Conservation (phyloP, 306 rosid genomes). For the Macrotyloma uniflorum region DNA sequence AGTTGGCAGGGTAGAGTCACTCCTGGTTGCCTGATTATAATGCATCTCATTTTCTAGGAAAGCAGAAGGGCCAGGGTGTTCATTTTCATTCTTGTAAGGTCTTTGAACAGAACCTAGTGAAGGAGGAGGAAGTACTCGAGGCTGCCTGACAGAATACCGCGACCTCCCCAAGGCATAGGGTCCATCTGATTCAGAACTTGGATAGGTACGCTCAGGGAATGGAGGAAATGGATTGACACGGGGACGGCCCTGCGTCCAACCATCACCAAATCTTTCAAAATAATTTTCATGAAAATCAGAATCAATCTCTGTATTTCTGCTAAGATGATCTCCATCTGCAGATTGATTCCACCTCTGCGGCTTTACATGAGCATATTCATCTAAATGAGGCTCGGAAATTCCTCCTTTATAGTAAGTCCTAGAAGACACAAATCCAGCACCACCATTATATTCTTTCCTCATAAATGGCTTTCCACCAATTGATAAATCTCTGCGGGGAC, state of each 20-base stretch:
- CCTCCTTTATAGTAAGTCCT: slow-evolving; percentile 61
- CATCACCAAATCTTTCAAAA: slow-evolving; percentile 75
- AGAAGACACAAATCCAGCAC: slow-evolving; percentile 63
- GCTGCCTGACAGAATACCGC: slow-evolving; percentile 81
- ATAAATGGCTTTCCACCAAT: slow-evolving; percentile 62
- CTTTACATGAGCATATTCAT: slow-evolving; percentile 61
- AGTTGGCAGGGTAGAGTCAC: slow-evolving; percentile 55
- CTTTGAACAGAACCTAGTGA: slow-evolving; percentile 64
- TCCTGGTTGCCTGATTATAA: slow-evolving; percentile 55
- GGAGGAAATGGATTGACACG: slow-evolving; percentile 63
- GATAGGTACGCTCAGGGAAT: slow-evolving; percentile 62
- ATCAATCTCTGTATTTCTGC: slow-evolving; percentile 64
- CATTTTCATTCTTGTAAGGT: slow-evolving; percentile 59
- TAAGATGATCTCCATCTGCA: slow-evolving; percentile 67
- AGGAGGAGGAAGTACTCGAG: slow-evolving; percentile 97
- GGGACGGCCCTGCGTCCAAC: slow-evolving; percentile 65
- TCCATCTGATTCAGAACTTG: slow-evolving; percentile 74
- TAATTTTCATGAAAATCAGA: slow-evolving; percentile 70
- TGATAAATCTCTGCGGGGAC: slow-evolving; percentile 60
- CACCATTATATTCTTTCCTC: slow-evolving; percentile 72
- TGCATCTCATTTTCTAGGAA: slow-evolving; percentile 64
- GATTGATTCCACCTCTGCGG: slow-evolving; percentile 78
- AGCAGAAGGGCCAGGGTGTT: slow-evolving; percentile 56
- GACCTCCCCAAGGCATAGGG: slow-evolving; percentile 77
- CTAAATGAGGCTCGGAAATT: slow-evolving; percentile 57